Evolutionary conservation across 2,329 filamentous ascomycete species (phyloP).

Genomic region (Fusarium sp.): DNA sequence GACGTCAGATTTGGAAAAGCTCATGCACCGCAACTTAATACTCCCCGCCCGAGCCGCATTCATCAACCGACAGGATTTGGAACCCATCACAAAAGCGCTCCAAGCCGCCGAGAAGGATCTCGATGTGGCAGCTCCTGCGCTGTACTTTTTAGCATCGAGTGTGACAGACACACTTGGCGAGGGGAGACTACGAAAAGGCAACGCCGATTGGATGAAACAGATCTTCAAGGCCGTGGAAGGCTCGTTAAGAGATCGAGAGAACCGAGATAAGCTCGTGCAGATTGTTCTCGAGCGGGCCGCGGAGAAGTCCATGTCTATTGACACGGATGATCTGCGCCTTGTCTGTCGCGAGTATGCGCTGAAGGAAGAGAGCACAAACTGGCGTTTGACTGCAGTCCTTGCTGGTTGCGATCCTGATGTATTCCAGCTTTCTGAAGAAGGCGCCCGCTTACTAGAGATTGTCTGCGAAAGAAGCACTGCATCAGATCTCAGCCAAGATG

Average conservation of each 20-base stretch:
- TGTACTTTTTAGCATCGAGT: constrained; percentile 58
- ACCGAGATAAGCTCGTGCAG: constrained; percentile 47
- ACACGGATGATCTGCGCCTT: constrained; percentile 54
- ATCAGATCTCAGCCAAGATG: constrained; percentile 26
- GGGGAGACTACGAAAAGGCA: constrained; percentile 49
- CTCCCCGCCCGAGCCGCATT: constrained; percentile 63
- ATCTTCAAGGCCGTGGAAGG: constrained; percentile 50
- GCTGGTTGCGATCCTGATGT: constrained; percentile 60
- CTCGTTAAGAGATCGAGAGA: constrained; percentile 39
- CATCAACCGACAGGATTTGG: constrained; percentile 55
- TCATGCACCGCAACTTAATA: constrained; percentile 63
- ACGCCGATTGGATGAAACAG: constrained; percentile 54
- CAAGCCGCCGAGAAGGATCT: constrained; percentile 52
- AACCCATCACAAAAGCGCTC: constrained; percentile 56
- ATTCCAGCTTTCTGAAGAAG: constrained; percentile 56
- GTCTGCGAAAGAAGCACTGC: constrained; percentile 53
- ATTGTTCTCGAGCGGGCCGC: constrained; percentile 48
- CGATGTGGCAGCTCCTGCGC: constrained; percentile 54
- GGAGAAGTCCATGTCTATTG: constrained; percentile 50
- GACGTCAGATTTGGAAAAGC: constrained; percentile 59
- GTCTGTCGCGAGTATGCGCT: constrained; percentile 59
- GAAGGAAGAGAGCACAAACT: constrained; percentile 51
- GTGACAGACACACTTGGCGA: constrained; percentile 42
- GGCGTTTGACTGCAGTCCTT: constrained; percentile 56
- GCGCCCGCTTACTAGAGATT: constrained; percentile 53